phyloP scores from a whole-genome alignment of 2,329 filamentous ascomycete species.

The Teratosphaeria viscida region DNA sequence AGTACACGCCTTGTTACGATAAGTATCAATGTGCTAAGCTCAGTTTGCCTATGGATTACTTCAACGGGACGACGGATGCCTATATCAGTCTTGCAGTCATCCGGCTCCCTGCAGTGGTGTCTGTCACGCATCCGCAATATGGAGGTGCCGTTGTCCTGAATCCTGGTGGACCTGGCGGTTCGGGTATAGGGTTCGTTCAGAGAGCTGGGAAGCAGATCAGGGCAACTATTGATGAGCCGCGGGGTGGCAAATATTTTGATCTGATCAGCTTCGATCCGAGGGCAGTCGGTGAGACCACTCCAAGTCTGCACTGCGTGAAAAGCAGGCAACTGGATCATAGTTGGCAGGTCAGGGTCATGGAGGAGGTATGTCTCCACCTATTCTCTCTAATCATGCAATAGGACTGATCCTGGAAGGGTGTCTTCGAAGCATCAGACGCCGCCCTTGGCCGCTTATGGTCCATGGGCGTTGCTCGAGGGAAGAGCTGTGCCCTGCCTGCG shows the following conservation, averaged over 20 bases:
- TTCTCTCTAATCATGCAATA: not conserved
- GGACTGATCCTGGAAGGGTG: slow-evolving; percentile 12
- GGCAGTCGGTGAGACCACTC: slow-evolving; percentile 11
- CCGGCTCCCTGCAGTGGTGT: slow-evolving; percentile 35
- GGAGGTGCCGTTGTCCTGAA: slow-evolving; percentile 34
- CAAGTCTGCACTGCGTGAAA: not conserved
- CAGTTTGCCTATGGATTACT: slow-evolving; percentile 38
- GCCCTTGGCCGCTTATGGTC: slow-evolving; percentile 33
- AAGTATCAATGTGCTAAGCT: slow-evolving; percentile 40
- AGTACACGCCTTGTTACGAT: slow-evolving; percentile 30
- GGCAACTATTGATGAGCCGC: slow-evolving; percentile 6
- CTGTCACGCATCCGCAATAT: slow-evolving; percentile 30
- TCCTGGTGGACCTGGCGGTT: slow-evolving; percentile 35
- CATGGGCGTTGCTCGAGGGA: slow-evolving; percentile 25
- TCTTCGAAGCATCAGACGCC: slow-evolving; percentile 27
- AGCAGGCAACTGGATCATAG: slow-evolving; percentile 19
- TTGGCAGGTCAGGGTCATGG: slow-evolving; percentile 27
- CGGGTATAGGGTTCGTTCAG: slow-evolving; percentile 26
- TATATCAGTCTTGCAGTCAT: slow-evolving; percentile 35
- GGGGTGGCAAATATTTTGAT: slow-evolving; percentile 30
- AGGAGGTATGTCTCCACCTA: slow-evolving; percentile 12
- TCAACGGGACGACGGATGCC: slow-evolving; percentile 26
- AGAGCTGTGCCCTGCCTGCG: slow-evolving; percentile 16
- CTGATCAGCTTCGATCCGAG: slow-evolving; percentile 37
- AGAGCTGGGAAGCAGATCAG: slow-evolving; percentile 11